These are phyloP conservation scores for Gyrodon lividus DNA, from an alignment of 768 basidiomycete genomes.

Conservation along the genomic window DNA sequence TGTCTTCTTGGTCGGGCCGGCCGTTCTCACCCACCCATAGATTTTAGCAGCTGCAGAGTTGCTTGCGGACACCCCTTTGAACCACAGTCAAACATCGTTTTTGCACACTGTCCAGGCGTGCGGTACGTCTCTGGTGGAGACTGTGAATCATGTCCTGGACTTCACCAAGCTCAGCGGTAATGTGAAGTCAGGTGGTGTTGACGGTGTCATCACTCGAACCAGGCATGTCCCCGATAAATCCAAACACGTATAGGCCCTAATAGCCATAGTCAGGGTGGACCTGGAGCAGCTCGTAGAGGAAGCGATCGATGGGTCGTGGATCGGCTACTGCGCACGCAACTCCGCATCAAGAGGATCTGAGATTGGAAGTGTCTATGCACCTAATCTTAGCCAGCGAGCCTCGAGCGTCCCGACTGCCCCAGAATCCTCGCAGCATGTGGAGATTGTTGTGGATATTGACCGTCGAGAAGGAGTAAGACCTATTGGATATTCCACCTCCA, in stretches of 20 bases:
- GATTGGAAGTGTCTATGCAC: slow-evolving; percentile 91
- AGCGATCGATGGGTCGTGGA: slow-evolving; percentile 92
- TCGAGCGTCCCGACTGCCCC: slow-evolving; percentile 39
- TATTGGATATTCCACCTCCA: not conserved
- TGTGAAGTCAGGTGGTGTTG: slow-evolving; percentile 71
- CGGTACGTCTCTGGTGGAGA: slow-evolving; percentile 93
- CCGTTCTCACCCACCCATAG: slow-evolving; percentile 32
- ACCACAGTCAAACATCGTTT: slow-evolving; percentile 80
- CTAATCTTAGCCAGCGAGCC: slow-evolving; percentile 49
- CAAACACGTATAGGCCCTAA: not conserved
- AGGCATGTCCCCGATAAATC: slow-evolving; percentile 43
- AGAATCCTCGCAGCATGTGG: slow-evolving; percentile 52
- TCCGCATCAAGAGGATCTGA: slow-evolving; percentile 67
- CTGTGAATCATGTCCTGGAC: slow-evolving; percentile 94
- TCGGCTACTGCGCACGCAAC: slow-evolving; percentile 83
- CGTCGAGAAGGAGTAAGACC: slow-evolving; percentile 59
- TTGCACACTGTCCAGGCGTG: slow-evolving; percentile 93
- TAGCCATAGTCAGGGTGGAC: slow-evolving; percentile 50
- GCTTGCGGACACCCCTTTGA: slow-evolving; percentile 80
- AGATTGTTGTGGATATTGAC: slow-evolving; percentile 87
- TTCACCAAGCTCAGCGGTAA: slow-evolving; percentile 94
- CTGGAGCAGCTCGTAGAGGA: slow-evolving; percentile 83
- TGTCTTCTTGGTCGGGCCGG: not conserved
- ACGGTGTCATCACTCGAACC: slow-evolving; percentile 69
- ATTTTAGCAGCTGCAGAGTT: slow-evolving; percentile 92